These are phyloP conservation scores for Triticum monococcum DNA, from an alignment of 176 grass and related monocot species.

Conservation along the genomic window DNA sequence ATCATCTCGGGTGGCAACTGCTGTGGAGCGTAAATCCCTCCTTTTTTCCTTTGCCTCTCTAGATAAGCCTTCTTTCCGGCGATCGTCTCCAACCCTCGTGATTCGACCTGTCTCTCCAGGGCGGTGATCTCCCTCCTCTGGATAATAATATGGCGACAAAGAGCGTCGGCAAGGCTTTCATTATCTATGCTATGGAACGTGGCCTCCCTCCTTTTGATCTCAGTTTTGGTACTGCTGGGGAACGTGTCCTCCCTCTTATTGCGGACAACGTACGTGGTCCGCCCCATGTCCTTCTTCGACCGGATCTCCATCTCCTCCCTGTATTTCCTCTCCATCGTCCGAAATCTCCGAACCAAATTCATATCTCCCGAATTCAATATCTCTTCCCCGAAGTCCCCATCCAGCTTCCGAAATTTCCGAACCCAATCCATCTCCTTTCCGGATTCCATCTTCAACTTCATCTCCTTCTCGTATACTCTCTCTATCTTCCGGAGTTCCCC, in stretches of 20 bases:
- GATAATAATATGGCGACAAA: not conserved
- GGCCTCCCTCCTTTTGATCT: too few relatives aligned
- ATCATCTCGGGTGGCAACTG: too few relatives aligned
- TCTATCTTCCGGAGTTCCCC: too few relatives aligned
- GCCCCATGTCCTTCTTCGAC: not conserved
- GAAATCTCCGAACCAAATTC: not conserved
- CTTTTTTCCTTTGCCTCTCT: too few relatives aligned
- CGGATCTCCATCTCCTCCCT: not conserved
- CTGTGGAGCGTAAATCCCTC: too few relatives aligned
- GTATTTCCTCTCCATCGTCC: not conserved
- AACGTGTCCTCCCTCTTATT: not conserved
- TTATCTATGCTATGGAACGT: too few relatives aligned
- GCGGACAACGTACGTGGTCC: not conserved
- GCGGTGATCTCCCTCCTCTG: not conserved
- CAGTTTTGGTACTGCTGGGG: too few relatives aligned
- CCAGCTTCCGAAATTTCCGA: not conserved
- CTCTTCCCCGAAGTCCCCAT: too few relatives aligned
- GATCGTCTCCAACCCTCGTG: not conserved
- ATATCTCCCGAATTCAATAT: too few relatives aligned
- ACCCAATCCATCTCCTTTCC: not conserved
- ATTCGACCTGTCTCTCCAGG: not conserved
- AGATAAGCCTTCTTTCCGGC: not conserved
- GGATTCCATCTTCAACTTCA: not conserved
- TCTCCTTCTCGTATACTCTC: too few relatives aligned
- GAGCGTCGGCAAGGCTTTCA: not conserved